Base-by-base conservation (phyloP, 2,329 filamentous ascomycete species). In the Fusarium sp. region DNA sequence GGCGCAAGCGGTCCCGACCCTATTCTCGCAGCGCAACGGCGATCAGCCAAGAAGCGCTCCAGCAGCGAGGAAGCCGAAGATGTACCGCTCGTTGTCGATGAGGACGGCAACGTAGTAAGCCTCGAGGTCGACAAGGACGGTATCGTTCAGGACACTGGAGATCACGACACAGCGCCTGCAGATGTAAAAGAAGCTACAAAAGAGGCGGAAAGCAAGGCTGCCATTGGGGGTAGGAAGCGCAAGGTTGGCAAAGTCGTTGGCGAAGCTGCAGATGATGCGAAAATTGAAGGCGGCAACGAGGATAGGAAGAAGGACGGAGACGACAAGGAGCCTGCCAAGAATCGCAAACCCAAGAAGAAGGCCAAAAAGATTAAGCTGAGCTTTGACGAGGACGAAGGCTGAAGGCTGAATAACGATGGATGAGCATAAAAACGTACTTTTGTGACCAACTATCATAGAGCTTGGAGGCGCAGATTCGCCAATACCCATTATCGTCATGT, bases 21-120 rank as follows among this genome's bases (percentile, higher is more conserved):
- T 5, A 76, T 84, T 37, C 76, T 85, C 33, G 79, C 82, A 2
- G 78, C 76, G 6, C 78, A 78, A 15, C 76, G 82, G 3, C 77
- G 84, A n/a, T 77, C 80, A 44, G 75, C 70, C 54, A 83, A 80
- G 76, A 83, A 79, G 75, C 82, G 81, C 32, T 85, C 84, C 14
- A 84, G 79, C 56, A 87, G 88, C 65, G 88, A 88, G 36, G 87
- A 92, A 57, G 89, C 89, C 11, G 91, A 94, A 66, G 91, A 94
- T 72, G 88, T 82, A 45, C 91, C 91, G 0, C 81, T 92, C 0
- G 86, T 92, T 47, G 85, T 95, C 4, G 85, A 94, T 65, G 90
- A 92, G 71, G 80, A 84, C 5, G 89, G 86, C 45, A 89, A 91
- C 50, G 82, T 88, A 27, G 82, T 88, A 27, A 42, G 74, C 76